These are phyloP conservation scores for Calycina herbarum DNA, from an alignment of 2,329 filamentous ascomycete species.

Conservation along the genomic window DNA sequence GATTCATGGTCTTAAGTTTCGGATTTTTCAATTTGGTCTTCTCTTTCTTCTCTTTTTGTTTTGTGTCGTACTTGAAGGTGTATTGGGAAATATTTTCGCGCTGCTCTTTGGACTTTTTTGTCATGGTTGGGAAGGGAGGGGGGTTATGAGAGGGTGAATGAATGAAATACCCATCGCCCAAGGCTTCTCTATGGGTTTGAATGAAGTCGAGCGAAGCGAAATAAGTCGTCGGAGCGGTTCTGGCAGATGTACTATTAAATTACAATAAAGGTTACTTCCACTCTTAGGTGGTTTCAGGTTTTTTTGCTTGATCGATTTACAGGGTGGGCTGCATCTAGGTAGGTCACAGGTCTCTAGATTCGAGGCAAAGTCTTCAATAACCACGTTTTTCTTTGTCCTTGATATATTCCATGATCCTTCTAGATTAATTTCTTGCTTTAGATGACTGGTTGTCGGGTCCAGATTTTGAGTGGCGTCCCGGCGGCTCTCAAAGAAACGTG, in stretches of 20 bases:
- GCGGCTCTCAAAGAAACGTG: neutral
- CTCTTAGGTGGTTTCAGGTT: neutral
- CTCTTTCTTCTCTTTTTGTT: conserved; percentile 18
- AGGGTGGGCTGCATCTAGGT: neutral
- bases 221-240: neutral
- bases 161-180: conserved; percentile 17
- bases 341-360: neutral
- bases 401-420: neutral
- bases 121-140: neutral
- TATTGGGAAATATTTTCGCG: conserved; percentile 23
- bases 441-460: neutral
- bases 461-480: neutral
- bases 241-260: neutral
- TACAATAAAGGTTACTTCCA: neutral
- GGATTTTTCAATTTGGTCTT: conserved; percentile 16
- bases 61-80: conserved; percentile 22
- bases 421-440: neutral
- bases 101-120: conserved; percentile 18
- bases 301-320: neutral
- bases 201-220: neutral
- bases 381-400: neutral
- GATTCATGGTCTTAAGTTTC: neutral
- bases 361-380: neutral
- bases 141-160: conserved; percentile 9
- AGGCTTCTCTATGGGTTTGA: conserved; percentile 10